phyloP scores from a whole-genome alignment of 768 basidiomycete species.

The Podaxis rugospora region DNA sequence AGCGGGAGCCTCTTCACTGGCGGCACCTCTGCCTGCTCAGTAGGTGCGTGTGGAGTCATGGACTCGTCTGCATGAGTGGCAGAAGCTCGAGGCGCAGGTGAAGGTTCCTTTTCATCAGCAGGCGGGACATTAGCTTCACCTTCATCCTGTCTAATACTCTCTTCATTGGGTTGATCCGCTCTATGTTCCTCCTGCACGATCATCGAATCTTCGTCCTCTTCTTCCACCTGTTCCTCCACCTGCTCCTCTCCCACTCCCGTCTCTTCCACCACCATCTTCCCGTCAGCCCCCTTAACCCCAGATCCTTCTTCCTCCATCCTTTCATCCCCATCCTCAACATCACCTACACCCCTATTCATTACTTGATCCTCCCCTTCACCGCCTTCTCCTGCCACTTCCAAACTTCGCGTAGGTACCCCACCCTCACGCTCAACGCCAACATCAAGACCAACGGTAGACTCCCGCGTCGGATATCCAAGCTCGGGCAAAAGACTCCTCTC shows the following conservation, averaged over 20 bases:
- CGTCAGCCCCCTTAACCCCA: not conserved
- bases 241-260: not conserved
- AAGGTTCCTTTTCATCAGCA: not conserved
- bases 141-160: not conserved
- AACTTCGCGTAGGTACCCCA: not conserved
- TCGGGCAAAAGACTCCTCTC: not conserved
- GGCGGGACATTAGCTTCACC: not conserved
- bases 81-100: not conserved
- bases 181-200: not conserved
- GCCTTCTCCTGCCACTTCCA: not conserved
- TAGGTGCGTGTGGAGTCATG: not conserved
- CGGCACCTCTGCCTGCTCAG: not conserved
- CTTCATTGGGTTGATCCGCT: not conserved
- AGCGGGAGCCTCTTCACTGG: not conserved
- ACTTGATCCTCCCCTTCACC: not conserved
- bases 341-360: not conserved
- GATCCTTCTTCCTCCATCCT: not conserved
- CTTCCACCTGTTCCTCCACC: not conserved
- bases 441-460: not conserved
- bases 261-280: not conserved
- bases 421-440: not conserved
- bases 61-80: not conserved
- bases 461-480: conserved; percentile 6
- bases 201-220: not conserved
- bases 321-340: not conserved